A percentile compares a stretch with the other conserved stretches of the same genome.
phyloP scores from a whole-genome alignment of 345 rosid species.

The Lagerstroemia speciosa region DNA sequence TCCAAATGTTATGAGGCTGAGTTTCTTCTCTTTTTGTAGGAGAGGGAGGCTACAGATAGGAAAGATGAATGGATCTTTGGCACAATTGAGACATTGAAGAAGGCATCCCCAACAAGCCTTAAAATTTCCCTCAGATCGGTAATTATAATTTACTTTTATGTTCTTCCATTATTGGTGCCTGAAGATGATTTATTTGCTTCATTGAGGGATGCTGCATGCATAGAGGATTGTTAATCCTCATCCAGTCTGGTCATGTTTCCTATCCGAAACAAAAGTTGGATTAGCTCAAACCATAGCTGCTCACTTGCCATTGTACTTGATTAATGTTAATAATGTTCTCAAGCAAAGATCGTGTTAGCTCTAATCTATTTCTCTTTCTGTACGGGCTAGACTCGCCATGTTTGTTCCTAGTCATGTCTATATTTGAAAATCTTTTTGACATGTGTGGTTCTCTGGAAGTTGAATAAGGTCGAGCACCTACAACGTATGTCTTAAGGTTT shows the following conservation, averaged over 20 bases:
- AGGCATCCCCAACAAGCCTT: slow-evolving; percentile 85
- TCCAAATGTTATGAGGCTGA: background rate
- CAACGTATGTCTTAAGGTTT: no score
- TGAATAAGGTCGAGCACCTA: background rate
- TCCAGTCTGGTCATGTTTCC: background rate
- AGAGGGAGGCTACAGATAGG: slow-evolving; percentile 33
- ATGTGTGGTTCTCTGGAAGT: background rate
- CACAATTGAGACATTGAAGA: slow-evolving; percentile 45
- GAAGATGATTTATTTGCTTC: background rate
- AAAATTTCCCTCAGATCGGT: slow-evolving; percentile 80
- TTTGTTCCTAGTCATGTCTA: background rate
- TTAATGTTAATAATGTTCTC: background rate
- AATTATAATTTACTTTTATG: background rate
- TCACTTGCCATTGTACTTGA: background rate
- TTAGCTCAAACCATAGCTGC: background rate
- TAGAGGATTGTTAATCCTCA: background rate
- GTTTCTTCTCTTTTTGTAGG: slow-evolving; percentile 28
- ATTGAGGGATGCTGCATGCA: background rate
- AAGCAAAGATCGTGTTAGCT: background rate
- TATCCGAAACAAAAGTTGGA: background rate
- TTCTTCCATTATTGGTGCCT: background rate
- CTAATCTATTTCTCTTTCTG: background rate
- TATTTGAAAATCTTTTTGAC: no score
- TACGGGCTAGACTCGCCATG: background rate
- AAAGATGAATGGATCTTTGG: slow-evolving; percentile 49